Percentiles rank a stretch among this genome's conserved stretches.
These are phyloP conservation scores for Castanopsis chinensis DNA, from an alignment of 306 rosid species.

Conservation along the genomic window DNA sequence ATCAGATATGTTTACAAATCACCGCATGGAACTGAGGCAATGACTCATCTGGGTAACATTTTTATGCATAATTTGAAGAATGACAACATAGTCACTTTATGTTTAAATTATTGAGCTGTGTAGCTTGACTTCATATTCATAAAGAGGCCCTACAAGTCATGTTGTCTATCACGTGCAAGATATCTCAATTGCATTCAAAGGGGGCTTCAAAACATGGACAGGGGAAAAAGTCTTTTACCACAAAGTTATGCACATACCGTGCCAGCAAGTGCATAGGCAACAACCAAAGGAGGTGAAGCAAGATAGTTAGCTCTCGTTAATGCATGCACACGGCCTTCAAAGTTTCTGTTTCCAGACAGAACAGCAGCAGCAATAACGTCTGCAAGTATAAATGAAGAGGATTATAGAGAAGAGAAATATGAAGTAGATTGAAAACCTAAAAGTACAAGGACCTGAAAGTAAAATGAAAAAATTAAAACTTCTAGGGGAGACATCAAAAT, in stretches of 20 bases:
- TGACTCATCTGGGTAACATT: background rate
- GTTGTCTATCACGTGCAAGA: background rate
- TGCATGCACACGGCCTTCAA: constrained; percentile 48
- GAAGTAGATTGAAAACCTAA: background rate
- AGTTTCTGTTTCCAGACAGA: constrained; percentile 47
- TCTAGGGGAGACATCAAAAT: background rate
- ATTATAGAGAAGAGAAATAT: background rate
- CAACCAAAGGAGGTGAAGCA: constrained; percentile 50
- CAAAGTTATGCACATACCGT: constrained; percentile 22
- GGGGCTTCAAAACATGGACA: background rate
- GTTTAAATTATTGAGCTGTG: background rate
- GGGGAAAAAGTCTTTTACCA: background rate
- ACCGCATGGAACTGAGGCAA: background rate
- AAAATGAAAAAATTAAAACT: background rate
- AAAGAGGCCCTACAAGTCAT: background rate
- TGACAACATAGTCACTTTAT: background rate
- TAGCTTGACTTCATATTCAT: background rate
- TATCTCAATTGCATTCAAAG: background rate
- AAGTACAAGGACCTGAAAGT: background rate
- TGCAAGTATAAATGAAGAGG: constrained; percentile 7
- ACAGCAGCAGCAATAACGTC: constrained; percentile 45
- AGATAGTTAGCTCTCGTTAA: constrained; percentile 48
- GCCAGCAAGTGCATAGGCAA: constrained; percentile 49
- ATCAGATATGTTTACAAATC: background rate
- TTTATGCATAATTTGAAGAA: background rate